Base-by-base conservation (phyloP, 1,284 basidiomycete species). In the Testicularia cyperi region DNA sequence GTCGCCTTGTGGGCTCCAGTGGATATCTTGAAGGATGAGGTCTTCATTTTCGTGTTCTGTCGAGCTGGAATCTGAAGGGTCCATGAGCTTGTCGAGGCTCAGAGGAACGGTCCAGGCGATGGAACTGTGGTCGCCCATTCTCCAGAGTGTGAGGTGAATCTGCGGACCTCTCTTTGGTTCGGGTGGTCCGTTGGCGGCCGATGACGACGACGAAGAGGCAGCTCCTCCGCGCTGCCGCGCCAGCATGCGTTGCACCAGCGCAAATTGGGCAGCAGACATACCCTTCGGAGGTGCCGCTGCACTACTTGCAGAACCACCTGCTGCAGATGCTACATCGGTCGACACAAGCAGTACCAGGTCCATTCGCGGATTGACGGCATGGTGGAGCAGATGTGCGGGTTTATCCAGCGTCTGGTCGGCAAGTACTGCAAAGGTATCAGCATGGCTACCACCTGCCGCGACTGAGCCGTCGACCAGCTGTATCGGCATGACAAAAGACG, bases 331-430 rank as follows among this genome's bases (percentile, higher is more conserved):
- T 3, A 40, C 43, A 47, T 61, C 57, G 26, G 46, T 42, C 33
- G 44, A 24, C 43, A 65, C 21, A 32, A 61, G 45, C 12, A 60
- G 38, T 16, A 56, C 48, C 26, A 65, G 62, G 15, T 65, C 62
- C 62, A 61, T 65, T 36, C 62, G 56, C 32, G 62, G 62, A 38
- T 61, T 61, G 39, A 51, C 35, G 23, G 56, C 48, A 16, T 40
- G 31, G n/a, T 38, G 47, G 4, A 65, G 55, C 16, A 65, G 19
- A 9, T 21, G 43, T 13, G 46, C 36, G 3, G 46, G 38, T 23
- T 61, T 61, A 28, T 49, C 51, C 28, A 61, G 52, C 3, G 18
- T 25, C 33, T 49, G 43, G 22, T 55, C 47, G 19, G 51, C 57
- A 5, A 61, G 22, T n/a, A 52, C 57, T 26, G 51, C 46, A 21